phyloP scores from a whole-genome alignment of 352 stramenopile genomes.

The Globisporangium heterothallicum region DNA sequence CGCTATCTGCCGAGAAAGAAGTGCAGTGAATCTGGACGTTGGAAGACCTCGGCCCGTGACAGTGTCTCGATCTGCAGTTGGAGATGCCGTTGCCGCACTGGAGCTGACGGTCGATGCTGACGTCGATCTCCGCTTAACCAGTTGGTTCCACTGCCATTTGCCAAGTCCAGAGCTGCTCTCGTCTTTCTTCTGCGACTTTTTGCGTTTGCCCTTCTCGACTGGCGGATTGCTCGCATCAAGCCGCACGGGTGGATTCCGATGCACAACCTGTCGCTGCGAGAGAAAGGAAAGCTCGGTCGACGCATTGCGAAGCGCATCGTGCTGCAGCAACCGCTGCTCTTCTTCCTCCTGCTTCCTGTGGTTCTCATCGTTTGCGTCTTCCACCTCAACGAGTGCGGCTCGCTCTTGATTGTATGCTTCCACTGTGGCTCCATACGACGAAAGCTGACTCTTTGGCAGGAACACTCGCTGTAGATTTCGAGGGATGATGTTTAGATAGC shows the following conservation, averaged over 20 bases:
- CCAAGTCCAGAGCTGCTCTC: constrained; percentile 33
- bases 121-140: constrained; percentile 35
- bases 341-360: constrained; percentile 16
- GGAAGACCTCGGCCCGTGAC: constrained; percentile 2
- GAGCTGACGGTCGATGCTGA: neutral
- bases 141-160: constrained; percentile 60
- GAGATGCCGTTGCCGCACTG: neutral
- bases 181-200: constrained; percentile 27
- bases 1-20: constrained; percentile 24
- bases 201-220: constrained; percentile 19
- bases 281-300: constrained; percentile 72
- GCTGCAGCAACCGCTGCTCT: constrained; percentile 32
- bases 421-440: constrained; percentile 28
- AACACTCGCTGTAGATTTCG: constrained; percentile 64
- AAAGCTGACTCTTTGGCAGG: constrained; percentile 21
- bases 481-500: constrained; percentile 69
- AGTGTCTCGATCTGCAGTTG: neutral
- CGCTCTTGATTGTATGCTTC: constrained; percentile 41
- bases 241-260: constrained; percentile 59
- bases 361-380: constrained; percentile 22
- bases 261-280: constrained; percentile 73
- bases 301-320: constrained; percentile 43
- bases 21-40: constrained; percentile 20
- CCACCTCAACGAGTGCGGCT: constrained; percentile 24
- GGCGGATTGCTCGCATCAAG: neutral